Evolutionary conservation across 768 basidiomycete genomes (phyloP).

Genomic region (Porphyrellus cyaneotinctus): DNA sequence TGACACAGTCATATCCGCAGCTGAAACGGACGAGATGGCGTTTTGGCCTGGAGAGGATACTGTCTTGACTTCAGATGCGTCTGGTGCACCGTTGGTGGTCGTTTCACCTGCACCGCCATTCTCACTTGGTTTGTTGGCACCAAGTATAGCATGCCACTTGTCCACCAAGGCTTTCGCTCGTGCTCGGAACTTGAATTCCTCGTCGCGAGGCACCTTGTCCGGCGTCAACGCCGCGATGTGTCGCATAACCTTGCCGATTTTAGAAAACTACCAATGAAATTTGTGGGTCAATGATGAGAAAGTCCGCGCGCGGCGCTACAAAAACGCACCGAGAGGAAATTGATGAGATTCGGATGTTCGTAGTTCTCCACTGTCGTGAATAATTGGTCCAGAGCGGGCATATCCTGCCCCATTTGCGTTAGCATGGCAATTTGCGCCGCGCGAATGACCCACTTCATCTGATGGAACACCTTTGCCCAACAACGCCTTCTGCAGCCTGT

Average conservation of each 20-base stretch:
- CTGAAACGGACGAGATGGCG: conserved; percentile 27
- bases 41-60: conserved; percentile 25
- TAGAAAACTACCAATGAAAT: conserved; percentile 35
- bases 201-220: conserved; percentile 45
- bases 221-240: conserved; percentile 47
- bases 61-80: conserved; percentile 20
- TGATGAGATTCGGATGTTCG: conserved; percentile 66
- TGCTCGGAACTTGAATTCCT: conserved; percentile 50
- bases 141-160: conserved; percentile 41
- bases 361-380: conserved; percentile 77
- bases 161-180: conserved; percentile 46
- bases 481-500: conserved; percentile 86
- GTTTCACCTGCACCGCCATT: conserved; percentile 23
- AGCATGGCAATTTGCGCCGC: conserved; percentile 3
- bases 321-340: conserved; percentile 56
- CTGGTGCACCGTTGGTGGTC: conserved; percentile 24
- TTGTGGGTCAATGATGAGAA: conserved; percentile 7
- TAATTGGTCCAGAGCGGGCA: conserved; percentile 65
- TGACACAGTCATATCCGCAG: conserved; percentile 41
- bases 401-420: conserved; percentile 49
- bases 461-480: conserved; percentile 63
- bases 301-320: conserved; percentile 1
- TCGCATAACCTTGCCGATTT: conserved; percentile 59
- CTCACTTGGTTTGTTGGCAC: conserved; percentile 32
- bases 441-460: conserved; percentile 48